Base-by-base conservation (phyloP, 371 early-diverging fungal species). In the Dichotomocladium elegans region DNA sequence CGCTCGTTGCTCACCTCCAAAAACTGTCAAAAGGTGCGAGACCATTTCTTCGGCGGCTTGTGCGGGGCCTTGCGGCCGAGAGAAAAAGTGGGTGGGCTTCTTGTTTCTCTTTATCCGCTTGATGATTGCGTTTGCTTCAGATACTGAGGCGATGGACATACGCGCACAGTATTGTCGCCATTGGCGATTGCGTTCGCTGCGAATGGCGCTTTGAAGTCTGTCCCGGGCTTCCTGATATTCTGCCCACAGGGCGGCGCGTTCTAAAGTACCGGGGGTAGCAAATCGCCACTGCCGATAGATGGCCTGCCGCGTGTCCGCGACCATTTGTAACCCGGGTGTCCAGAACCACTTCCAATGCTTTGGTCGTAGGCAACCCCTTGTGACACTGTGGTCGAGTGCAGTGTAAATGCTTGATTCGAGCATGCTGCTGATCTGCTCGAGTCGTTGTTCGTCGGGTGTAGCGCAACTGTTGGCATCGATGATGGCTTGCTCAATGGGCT, bases 261-360 rank as follows among this genome's bases (percentile, higher is more conserved):
- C 33, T n/a, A 33, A 33, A 10, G 33, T 33, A n/a, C 14, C 33
- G n/a, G 33, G 33, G 8, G 33, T 33, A 10, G 8, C 10, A 12
- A 48, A 43, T 33, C 14, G 33, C 33, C 33, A 33, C 14, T n/a
- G 41, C 21, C 41, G 41, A 11, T 11, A 35, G 51, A 12, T 29
- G 11, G 11, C 56, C 29, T 51, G 55, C 53, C 53, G 55, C 52
- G n/a, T 0, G 27, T 33, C 29, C 1, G 46, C 40, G 6, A 55
- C 14, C 15, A 37, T 26, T 17, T 55, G 47, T 9, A 55, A 28
- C 14, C 47, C 29, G 4, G 21, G 12, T 2, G 33, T 55, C 47
- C 55, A 55, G 29, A 55, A 55, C 55, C 47, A 55, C 28, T 55
- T 47, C 29, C 47, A 46, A 4, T 24, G 28, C 19, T 54, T 37